Conservation (phyloP, 345 rosid species). For the Eucalyptus brandiana region DNA sequence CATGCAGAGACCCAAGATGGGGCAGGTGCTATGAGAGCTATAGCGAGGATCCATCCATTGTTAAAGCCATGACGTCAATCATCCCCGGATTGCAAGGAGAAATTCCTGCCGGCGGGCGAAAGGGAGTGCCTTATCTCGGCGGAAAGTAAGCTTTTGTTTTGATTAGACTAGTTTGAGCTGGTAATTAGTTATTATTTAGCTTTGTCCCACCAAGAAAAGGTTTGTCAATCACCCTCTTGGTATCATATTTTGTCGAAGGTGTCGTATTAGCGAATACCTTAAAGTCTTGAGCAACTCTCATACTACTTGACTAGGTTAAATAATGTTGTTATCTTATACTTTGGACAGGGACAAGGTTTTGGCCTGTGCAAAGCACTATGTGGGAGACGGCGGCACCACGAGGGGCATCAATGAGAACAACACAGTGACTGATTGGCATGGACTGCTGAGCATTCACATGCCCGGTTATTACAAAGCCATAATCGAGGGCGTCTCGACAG, state of each 20-base stretch:
- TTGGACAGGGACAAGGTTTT: constrained; percentile 43
- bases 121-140: constrained; percentile 49
- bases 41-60: constrained; percentile 56
- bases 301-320: not conserved
- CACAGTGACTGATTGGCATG: constrained; percentile 19
- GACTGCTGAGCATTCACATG: constrained; percentile 55
- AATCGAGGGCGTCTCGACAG: constrained; percentile 49
- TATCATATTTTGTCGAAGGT: not conserved
- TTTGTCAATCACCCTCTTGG: not conserved
- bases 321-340: no score
- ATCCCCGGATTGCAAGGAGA: constrained; percentile 68
- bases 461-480: constrained; percentile 36
- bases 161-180: not conserved
- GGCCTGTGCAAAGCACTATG: constrained; percentile 85
- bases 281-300: not conserved
- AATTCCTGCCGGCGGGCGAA: constrained; percentile 8
- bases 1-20: constrained; percentile 73
- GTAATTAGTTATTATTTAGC: not conserved
- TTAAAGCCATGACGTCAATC: constrained; percentile 43
- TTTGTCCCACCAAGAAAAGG: not conserved
- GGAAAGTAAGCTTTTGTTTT: constrained; percentile 31
- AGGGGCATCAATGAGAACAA: constrained; percentile 61
- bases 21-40: constrained; percentile 64
- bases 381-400: constrained; percentile 72
- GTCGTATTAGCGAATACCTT: not conserved